Evolutionary conservation across 164 flowering plant species (phyloP).

Genomic region (Magnolia officinalis): DNA sequence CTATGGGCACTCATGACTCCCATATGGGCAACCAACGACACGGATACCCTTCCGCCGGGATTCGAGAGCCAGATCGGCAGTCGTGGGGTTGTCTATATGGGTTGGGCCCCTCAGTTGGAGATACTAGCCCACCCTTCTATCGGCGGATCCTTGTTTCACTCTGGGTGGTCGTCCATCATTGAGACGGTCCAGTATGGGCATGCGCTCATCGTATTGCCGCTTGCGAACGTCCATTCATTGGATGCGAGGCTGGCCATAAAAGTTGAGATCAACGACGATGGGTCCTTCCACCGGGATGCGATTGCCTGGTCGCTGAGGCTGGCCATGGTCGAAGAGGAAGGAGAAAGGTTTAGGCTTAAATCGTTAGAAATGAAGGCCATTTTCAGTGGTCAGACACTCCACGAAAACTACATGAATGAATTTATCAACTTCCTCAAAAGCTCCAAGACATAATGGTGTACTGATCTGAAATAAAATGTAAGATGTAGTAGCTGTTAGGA

Average conservation of each 20-base stretch:
- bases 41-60: constrained; percentile 31
- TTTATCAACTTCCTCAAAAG: too few species aligned
- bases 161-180: constrained; percentile 53
- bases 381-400: too few species aligned
- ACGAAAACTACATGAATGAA: too few species aligned
- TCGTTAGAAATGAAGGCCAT: too few species aligned
- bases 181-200: constrained; percentile 47
- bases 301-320: too few species aligned
- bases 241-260: constrained; percentile 55
- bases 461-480: too few species aligned
- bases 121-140: constrained; percentile 48
- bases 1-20: constrained; percentile 40
- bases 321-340: too few species aligned
- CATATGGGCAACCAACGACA: constrained; percentile 8
- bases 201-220: constrained; percentile 40
- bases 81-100: constrained; percentile 32
- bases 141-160: constrained; percentile 59
- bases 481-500: too few species aligned
- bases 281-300: too few species aligned
- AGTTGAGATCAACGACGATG: too few species aligned
- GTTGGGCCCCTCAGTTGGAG: constrained; percentile 57
- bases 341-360: too few species aligned
- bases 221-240: constrained; percentile 45
- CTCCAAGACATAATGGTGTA: too few species aligned
- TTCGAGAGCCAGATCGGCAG: constrained; percentile 24